Base-by-base conservation (phyloP, 2,329 filamentous ascomycete genomes). In the Ophiosphaerella narmari region DNA sequence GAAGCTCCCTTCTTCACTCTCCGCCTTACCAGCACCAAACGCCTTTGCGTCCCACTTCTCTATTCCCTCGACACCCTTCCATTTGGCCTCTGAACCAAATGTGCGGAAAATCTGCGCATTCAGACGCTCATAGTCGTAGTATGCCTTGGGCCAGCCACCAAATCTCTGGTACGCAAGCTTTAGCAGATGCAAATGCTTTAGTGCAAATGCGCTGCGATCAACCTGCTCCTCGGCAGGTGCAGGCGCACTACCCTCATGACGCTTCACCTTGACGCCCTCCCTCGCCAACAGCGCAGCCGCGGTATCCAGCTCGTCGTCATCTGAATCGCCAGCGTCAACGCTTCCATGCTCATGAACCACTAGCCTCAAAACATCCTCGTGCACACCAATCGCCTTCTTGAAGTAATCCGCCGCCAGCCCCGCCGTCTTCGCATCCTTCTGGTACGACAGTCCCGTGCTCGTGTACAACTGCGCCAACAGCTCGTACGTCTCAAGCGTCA, bases 401-500 rank as follows among this genome's bases (percentile, higher is more conserved):
- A 75, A 74, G 59, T 74, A 73, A 18, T 75, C 70, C 1, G 60
- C 54, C 1, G 74, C 73, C 6, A 74, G 60, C 8, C 57, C 55
- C 18, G 62, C 65, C 1, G 65, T 66, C 65, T 74, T 74, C 49
- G 73, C 67, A 11, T 55, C 62, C 37, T 63, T 67, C 51, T 77
- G 73, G 52, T 73, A 72, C 41, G 68, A 62, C 32, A 72, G 67
- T 7, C 66, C 74, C 7, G 69, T 69, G 11, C 65, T 68, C 5
- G 78, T 80, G 70, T 79, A 82, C 1, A 83, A 72, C 32, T 77
- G 70, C 0, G 78, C 78, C 5, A 82, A 75, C 9, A 82, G 68
- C 55, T 77, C 75, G 52, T 75, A 79, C 57, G 79, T 77, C 46
- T 81, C 76, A 44, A 82, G 62, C 0, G 80, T 81, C 24, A 77